phyloP scores from a whole-genome alignment of 2,329 filamentous ascomycete genomes.

The Penicillium sp. region DNA sequence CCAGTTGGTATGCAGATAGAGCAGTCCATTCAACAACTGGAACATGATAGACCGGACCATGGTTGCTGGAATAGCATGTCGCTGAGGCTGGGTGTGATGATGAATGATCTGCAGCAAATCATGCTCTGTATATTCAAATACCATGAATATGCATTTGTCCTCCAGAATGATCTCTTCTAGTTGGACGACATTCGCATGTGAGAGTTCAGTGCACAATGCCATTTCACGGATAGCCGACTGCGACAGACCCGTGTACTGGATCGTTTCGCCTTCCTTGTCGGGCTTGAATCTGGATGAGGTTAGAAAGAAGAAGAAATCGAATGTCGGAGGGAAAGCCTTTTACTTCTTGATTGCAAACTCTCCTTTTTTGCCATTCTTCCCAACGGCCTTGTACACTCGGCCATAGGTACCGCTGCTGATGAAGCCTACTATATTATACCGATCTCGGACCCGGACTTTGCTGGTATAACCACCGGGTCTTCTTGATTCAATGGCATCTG shows the following conservation, averaged over 20 bases:
- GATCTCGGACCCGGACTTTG: constrained; percentile 86
- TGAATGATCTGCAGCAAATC: constrained; percentile 97
- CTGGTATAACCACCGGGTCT: constrained; percentile 55
- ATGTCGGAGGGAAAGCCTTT: constrained; percentile 26
- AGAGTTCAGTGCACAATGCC: constrained; percentile 90
- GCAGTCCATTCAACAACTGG: constrained; percentile 89
- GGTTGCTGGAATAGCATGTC: constrained; percentile 81
- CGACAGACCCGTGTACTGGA: constrained; percentile 96
- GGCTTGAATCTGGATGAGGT: constrained; percentile 70
- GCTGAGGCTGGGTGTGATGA: constrained; percentile 86
- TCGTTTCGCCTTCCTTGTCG: constrained; percentile 92
- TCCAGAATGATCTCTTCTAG: constrained; percentile 95
- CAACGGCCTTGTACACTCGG: constrained; percentile 91
- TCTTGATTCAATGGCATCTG: constrained; percentile 41
- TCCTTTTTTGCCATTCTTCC: constrained; percentile 69
- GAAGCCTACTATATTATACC: constrained; percentile 95
- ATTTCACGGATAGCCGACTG: constrained; percentile 97
- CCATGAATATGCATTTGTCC: constrained; percentile 99
- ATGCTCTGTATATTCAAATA: constrained; percentile 98
- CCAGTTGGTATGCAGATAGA: constrained; percentile 96
- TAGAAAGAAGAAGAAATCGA: constrained; percentile 12
- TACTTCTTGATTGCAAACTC: constrained; percentile 99
- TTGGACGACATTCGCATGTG: constrained; percentile 83
- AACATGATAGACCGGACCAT: constrained; percentile 95
- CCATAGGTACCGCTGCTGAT: constrained; percentile 98